Conservation (phyloP, 352 stramenopile species). For the Phytophthora sansomeana region DNA sequence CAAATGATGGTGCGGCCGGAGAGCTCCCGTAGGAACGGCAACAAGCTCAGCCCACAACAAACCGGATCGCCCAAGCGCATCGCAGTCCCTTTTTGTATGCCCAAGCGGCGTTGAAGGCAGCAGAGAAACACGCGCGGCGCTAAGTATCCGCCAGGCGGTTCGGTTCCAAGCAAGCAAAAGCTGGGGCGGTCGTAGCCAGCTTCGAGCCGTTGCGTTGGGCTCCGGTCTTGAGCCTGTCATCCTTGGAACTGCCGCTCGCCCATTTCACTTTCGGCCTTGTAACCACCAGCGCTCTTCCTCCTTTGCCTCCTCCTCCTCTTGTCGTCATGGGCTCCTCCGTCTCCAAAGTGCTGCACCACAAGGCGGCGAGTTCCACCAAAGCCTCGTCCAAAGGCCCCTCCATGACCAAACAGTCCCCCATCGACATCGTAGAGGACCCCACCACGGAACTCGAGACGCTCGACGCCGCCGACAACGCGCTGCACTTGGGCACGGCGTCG, state of each 20-base stretch:
- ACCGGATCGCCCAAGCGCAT: slow-evolving; percentile 5
- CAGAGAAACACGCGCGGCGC: slow-evolving; percentile 18
- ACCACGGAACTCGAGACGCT: slow-evolving; percentile 27
- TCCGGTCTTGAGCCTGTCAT: no score
- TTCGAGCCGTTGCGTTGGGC: no score
- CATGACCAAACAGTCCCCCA: slow-evolving; percentile 55
- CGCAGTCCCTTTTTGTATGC: background rate
- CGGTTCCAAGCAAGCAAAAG: background rate
- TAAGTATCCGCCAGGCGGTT: background rate
- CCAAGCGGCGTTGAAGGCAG: slow-evolving; percentile 2
- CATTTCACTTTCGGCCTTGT: slow-evolving; percentile 24
- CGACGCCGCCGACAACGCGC: slow-evolving; percentile 19
- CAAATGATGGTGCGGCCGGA: slow-evolving; percentile 20
- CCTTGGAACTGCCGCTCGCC: no score
- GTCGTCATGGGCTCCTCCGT: slow-evolving; percentile 20
- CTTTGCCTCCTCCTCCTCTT: background rate
- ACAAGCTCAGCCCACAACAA: no score
- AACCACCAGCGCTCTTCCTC: no score
- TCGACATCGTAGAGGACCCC: slow-evolving; percentile 55
- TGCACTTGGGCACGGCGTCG: slow-evolving; percentile 40
- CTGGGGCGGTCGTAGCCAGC: slow-evolving; percentile 6
- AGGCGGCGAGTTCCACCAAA: background rate
- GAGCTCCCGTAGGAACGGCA: background rate
- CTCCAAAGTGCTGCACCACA: slow-evolving; percentile 29
- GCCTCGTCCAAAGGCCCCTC: background rate